These are phyloP conservation scores for Mycosarcoma mackinlayi DNA, from an alignment of 1,284 basidiomycete genomes.

Conservation along the genomic window DNA sequence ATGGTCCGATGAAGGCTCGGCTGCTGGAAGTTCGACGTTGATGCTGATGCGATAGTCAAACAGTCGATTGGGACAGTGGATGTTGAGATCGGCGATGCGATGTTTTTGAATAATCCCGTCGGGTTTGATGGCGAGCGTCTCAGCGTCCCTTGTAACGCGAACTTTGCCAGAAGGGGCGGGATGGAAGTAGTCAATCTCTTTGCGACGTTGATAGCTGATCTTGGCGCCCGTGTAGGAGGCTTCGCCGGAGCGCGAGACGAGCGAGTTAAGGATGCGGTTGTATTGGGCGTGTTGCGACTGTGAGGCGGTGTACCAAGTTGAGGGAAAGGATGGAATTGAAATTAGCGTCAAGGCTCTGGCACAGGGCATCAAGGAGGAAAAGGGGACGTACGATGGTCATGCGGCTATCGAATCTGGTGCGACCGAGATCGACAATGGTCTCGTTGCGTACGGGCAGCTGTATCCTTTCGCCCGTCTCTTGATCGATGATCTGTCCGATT, in stretches of 20 bases:
- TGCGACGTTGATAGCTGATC: constrained; percentile 81
- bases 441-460: constrained; percentile 83
- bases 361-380: no score
- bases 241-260: constrained; percentile 70
- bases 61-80: constrained; percentile 81
- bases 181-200: constrained; percentile 86
- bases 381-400: constrained; percentile 87
- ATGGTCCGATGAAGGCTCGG: constrained; percentile 63
- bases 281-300: constrained; percentile 86
- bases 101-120: constrained; percentile 76
- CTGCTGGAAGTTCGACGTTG: constrained; percentile 77
- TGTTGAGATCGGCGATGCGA: constrained; percentile 85
- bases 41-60: constrained; percentile 95
- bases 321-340: no score
- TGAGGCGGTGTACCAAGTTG: no score
- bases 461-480: constrained; percentile 73
- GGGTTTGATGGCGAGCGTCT: constrained; percentile 74
- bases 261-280: constrained; percentile 82
- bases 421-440: constrained; percentile 73
- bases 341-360: no score
- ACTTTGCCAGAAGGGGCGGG: constrained; percentile 72
- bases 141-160: constrained; percentile 85
- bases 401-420: constrained; percentile 81
- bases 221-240: constrained; percentile 72
- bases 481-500: constrained; percentile 82